These are phyloP conservation scores for Trichophaea hybrida DNA, from an alignment of 2,329 filamentous ascomycete genomes.

Conservation along the genomic window DNA sequence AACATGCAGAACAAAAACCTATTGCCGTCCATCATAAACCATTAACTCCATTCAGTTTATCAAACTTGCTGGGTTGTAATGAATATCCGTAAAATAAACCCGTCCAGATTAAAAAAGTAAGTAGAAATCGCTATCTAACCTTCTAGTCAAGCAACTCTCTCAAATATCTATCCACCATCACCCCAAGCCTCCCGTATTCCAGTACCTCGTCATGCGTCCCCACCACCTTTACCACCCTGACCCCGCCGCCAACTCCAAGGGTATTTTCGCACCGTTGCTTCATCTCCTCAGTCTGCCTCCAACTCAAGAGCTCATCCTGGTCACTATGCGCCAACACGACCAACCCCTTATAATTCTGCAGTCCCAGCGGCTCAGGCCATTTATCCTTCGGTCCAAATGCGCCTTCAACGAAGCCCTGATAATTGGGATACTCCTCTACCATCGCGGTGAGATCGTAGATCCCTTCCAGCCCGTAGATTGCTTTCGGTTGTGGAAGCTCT, in stretches of 20 bases:
- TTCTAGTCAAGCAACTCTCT: background rate
- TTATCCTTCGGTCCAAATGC: constrained; percentile 45
- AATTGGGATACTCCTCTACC: constrained; percentile 37
- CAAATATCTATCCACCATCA: constrained; percentile 7
- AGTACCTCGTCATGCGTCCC: constrained; percentile 13
- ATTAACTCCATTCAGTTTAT: too few species aligned
- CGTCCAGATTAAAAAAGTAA: too few species aligned
- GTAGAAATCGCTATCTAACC: too few species aligned
- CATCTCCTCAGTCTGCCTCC: constrained; percentile 41
- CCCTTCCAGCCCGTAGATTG: constrained; percentile 44
- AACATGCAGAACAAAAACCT: too few species aligned
- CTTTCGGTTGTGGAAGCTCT: constrained; percentile 26
- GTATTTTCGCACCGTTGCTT: constrained; percentile 4
- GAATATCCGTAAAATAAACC: too few species aligned
- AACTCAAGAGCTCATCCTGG: constrained; percentile 38
- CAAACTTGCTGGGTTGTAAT: too few species aligned
- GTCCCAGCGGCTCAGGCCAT: constrained; percentile 38
- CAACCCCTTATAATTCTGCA: constrained; percentile 28
- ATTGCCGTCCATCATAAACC: too few species aligned
- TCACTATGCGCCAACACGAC: constrained; percentile 36
- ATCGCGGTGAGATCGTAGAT: constrained; percentile 51
- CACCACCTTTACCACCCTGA: constrained; percentile 3
- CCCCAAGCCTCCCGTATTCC: constrained; percentile 1
- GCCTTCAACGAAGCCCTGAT: constrained; percentile 42
- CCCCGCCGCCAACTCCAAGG: constrained; percentile 1